Percentiles rank a stretch among this genome's conserved stretches.
Conservation (phyloP, 140 eudicot genomes). For the Senecio squalidus region DNA sequence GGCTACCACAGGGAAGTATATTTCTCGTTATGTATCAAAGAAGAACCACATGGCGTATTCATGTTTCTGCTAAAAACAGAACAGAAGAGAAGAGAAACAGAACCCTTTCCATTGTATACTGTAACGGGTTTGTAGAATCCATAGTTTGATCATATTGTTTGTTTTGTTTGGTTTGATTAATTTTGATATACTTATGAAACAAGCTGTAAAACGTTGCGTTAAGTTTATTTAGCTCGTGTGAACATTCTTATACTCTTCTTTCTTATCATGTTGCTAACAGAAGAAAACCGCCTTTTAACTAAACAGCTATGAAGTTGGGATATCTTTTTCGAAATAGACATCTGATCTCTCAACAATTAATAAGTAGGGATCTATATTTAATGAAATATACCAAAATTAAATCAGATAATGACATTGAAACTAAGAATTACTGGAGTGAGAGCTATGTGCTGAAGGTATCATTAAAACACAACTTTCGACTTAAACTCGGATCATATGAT, state of each 20-base stretch:
- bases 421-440: too few relatives aligned
- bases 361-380: too few relatives aligned
- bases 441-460: too few relatives aligned
- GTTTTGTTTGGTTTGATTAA: constrained; percentile 18
- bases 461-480: too few relatives aligned
- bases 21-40: constrained; percentile 74
- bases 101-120: too few relatives aligned
- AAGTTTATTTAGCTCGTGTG: background rate
- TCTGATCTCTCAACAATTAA: too few relatives aligned
- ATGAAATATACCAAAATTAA: too few relatives aligned
- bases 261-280: background rate
- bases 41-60: constrained; percentile 86
- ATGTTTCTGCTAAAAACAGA: constrained; percentile 62
- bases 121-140: constrained; percentile 7
- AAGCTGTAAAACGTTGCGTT: constrained; percentile 21
- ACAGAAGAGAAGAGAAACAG: too few relatives aligned
- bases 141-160: constrained; percentile 16
- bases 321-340: too few relatives aligned
- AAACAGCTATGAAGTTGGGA: too few relatives aligned
- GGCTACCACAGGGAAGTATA: constrained; percentile 35
- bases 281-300: background rate
- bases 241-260: background rate
- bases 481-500: too few relatives aligned
- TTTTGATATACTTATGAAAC: constrained; percentile 27
- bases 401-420: too few relatives aligned